These are phyloP conservation scores for Paxillus involutus DNA, from an alignment of 768 basidiomycete species.

Conservation along the genomic window DNA sequence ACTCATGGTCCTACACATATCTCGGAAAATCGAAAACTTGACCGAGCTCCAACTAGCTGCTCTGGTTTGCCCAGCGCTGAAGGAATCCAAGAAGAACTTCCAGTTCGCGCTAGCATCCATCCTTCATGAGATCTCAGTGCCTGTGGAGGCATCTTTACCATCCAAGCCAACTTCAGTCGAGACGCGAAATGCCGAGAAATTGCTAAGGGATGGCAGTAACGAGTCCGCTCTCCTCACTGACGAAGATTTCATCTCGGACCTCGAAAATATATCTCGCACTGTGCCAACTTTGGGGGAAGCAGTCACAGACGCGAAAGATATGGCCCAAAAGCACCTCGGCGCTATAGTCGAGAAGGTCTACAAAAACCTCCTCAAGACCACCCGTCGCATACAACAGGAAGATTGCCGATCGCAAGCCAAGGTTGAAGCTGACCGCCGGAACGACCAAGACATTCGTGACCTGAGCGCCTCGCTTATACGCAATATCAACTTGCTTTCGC, in stretches of 20 bases:
- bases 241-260: slow-evolving; percentile 21
- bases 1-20: slow-evolving; percentile 15
- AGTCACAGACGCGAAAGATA: slow-evolving; percentile 8
- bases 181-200: slow-evolving; percentile 9
- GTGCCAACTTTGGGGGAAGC: slow-evolving; percentile 18
- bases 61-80: slow-evolving; percentile 14
- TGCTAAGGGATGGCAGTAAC: slow-evolving; percentile 22
- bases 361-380: slow-evolving; percentile 8
- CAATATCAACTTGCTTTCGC: slow-evolving; percentile 18
- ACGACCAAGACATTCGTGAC: slow-evolving; percentile 17
- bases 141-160: not conserved
- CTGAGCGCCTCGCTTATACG: slow-evolving; percentile 10
- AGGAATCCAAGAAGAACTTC: slow-evolving; percentile 12
- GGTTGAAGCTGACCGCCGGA: slow-evolving; percentile 8
- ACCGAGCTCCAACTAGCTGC: slow-evolving; percentile 12
- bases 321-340: slow-evolving; percentile 20
- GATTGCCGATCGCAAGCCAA: slow-evolving; percentile 15
- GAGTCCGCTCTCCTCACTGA: slow-evolving; percentile 21
- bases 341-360: slow-evolving; percentile 17
- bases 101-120: slow-evolving; percentile 13
- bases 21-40: slow-evolving; percentile 9
- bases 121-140: slow-evolving; percentile 9
- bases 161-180: slow-evolving; percentile 14
- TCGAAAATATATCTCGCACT: slow-evolving; percentile 11
- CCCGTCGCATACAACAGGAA: slow-evolving; percentile 16